Evolutionary conservation across 139 green algal genomes (phyloP), one percentile per base, ranked within the genome.

Genomic region (Volvox africanus): DNA sequence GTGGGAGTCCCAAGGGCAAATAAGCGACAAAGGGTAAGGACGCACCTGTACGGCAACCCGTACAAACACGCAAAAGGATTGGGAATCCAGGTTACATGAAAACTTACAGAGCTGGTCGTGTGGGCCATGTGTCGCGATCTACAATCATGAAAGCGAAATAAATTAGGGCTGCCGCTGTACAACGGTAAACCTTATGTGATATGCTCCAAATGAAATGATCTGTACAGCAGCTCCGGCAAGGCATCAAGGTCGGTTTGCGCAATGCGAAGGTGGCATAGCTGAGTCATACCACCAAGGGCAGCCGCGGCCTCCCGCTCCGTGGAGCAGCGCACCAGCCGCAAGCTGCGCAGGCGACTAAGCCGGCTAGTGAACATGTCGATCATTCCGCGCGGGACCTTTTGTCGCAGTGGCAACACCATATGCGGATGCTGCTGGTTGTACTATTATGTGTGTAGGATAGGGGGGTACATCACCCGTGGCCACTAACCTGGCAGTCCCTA

Each of bases 181-280:
- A 55, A 55, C 44, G 5, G 44, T n/a, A n/a, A n/a, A 9, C 65
- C 65, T 73, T 73, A 88, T 62, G 35, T 88, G 82, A 88, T 55
- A 67, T 88, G 69, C 84, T 89, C 84, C 84, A 89, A 71, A 17
- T 73, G 84, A 6, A 28, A 33, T 5, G 83, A 68, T 19, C 26
- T 37, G 1, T 78, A 18, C 24, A 89, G 84, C 69, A 89, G 69
- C 84, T 82, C 36, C 36, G 86, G 86, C 75, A 90, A 76, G 32
- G 73, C 73, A 0, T 50, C 75, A 22, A 90, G 32, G 22, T n/a
- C 44, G 13, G 75, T 50, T n/a, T 90, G 86, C 16, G 75, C 73
- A 1, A 85, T 32, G 86, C 73, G 77, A 24, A 90, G 50, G 30
- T 37, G 55, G 18, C 75, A n/a, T 33, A 90, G 75, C 55, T 55